phyloP scores from a whole-genome alignment of 805 yeast species.

The Pichia paraexigua region DNA sequence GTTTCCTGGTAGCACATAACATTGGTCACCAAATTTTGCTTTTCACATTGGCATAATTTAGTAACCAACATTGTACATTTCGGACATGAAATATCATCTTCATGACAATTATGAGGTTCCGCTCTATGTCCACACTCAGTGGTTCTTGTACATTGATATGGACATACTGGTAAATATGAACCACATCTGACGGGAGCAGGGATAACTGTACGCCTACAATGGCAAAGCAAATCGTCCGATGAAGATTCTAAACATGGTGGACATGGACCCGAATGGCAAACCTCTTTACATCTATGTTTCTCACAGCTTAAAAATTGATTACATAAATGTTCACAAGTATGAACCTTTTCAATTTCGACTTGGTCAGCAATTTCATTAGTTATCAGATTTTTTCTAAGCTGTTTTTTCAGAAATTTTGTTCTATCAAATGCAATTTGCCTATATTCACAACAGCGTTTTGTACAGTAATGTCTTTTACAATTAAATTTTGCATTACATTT shows the following conservation, averaged over 20 bases:
- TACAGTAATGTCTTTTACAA: conserved; percentile 77
- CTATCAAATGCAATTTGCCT: conserved; percentile 54
- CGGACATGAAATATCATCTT: conserved; percentile 58
- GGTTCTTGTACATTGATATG: conserved; percentile 52
- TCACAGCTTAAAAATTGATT: conserved; percentile 57
- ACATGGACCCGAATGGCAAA: conserved; percentile 77
- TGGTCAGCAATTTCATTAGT: conserved; percentile 37
- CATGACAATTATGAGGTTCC: conserved; percentile 71
- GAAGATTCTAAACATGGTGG: conserved; percentile 73
- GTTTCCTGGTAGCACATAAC: conserved; percentile 61
- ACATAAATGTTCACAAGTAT: conserved; percentile 64
- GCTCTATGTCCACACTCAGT: conserved; percentile 62
- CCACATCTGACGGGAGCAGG: conserved; percentile 87
- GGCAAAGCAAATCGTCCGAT: conserved; percentile 70
- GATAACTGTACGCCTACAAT: conserved; percentile 72
- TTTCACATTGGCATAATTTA: conserved; percentile 26
- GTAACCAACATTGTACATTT: conserved; percentile 50
- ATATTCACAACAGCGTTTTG: conserved; percentile 57
- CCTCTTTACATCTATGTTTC: conserved; percentile 54
- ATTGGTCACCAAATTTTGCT: conserved; percentile 38
- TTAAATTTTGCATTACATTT: conserved; percentile 69
- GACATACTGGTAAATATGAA: conserved; percentile 55
- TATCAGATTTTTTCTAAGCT: conserved; percentile 36
- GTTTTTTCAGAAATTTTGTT: conserved; percentile 43
- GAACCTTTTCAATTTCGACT: conserved; percentile 60